Conservation (phyloP, 768 basidiomycete genomes). For the Strobilomyces echinocephalus region DNA sequence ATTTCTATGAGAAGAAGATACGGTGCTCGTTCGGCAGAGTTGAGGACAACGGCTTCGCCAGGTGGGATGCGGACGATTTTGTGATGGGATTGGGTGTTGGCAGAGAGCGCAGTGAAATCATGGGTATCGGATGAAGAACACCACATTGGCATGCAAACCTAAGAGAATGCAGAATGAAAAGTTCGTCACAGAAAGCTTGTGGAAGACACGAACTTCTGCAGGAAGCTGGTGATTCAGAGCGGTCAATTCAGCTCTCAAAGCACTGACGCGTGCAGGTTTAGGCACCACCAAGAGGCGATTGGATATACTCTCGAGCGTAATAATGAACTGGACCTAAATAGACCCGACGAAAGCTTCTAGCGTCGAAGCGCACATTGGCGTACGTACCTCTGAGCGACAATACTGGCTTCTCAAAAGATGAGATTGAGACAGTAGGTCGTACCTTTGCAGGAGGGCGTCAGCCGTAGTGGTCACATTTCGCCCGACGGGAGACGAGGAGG, state of each 20-base stretch:
- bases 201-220: constrained; percentile 64
- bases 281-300: constrained; percentile 90
- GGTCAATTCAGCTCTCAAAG: constrained; percentile 93
- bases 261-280: constrained; percentile 89
- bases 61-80: constrained; percentile 96
- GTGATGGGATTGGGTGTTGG: constrained; percentile 68
- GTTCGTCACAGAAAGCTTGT: not conserved
- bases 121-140: constrained; percentile 66
- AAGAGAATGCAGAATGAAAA: constrained; percentile 7
- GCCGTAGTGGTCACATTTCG: constrained; percentile 41
- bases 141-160: constrained; percentile 91
- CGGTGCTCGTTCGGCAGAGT: constrained; percentile 94
- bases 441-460: constrained; percentile 61
- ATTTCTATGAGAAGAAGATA: constrained; percentile 92
- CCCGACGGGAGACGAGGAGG: constrained; percentile 41
- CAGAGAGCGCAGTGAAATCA: constrained; percentile 24
- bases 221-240: constrained; percentile 94
- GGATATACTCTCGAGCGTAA: constrained; percentile 86
- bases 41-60: constrained; percentile 94
- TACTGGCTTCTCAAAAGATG: constrained; percentile 81
- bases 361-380: not conserved
- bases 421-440: constrained; percentile 61
- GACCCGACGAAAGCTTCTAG: not conserved
- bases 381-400: constrained; percentile 75
- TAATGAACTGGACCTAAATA: constrained; percentile 74